phyloP scores from a whole-genome alignment of 1,139 yeast genomes.

The Kluyveromyces sp. region DNA sequence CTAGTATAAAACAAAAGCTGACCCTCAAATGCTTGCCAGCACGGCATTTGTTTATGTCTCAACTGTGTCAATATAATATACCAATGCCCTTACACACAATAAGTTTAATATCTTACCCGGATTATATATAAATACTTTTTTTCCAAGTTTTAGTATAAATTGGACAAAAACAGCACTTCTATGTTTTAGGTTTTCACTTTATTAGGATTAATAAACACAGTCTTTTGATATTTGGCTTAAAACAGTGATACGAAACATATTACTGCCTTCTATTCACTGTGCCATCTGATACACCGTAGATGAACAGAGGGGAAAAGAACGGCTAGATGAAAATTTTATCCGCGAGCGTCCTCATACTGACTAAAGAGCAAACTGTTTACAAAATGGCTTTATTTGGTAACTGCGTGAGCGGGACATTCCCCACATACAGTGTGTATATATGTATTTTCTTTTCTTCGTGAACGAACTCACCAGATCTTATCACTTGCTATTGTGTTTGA shows the following conservation, averaged over 20 bases:
- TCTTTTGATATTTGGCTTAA: slow-evolving; percentile 2
- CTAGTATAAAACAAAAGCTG: no score
- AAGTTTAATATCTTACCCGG: no score
- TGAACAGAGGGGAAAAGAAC: slow-evolving; percentile 33
- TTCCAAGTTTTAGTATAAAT: not conserved
- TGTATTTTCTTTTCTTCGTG: no score
- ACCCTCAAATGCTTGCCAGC: no score
- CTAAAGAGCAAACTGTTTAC: slow-evolving; percentile 13
- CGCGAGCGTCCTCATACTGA: slow-evolving; percentile 33
- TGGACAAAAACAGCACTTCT: not conserved
- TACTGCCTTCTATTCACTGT: slow-evolving; percentile 31
- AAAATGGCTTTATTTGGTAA: slow-evolving; percentile 27
- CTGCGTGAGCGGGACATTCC: slow-evolving; percentile 28
- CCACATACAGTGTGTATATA: not conserved
- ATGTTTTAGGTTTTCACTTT: no score
- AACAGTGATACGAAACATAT: slow-evolving; percentile 25
- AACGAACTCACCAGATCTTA: no score
- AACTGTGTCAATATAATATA: no score
- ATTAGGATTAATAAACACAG: no score
- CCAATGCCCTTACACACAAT: no score
- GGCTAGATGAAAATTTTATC: slow-evolving; percentile 21
- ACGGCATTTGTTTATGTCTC: no score
- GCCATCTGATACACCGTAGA: slow-evolving; percentile 27
- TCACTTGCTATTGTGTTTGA: no score
- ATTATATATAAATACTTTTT: not conserved